A percentile compares a stretch with the other conserved stretches of the same genome.
Conservation (phyloP, 495 filamentous ascomycete genomes). For the Cercophora newfieldiana region DNA sequence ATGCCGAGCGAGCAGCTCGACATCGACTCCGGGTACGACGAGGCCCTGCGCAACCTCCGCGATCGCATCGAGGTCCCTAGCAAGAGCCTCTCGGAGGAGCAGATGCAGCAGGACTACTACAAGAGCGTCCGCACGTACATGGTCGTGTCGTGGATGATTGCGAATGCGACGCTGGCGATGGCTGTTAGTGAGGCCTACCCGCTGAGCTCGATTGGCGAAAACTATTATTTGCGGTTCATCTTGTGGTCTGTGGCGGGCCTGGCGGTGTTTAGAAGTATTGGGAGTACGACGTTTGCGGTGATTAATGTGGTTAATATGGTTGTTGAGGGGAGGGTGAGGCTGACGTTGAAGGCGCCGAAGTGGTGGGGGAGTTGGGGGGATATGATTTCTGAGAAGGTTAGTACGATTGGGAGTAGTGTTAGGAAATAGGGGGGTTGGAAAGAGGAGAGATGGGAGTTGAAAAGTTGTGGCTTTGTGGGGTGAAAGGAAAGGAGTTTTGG, state of each 20-base stretch:
- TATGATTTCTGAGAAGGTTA: constrained; percentile 30
- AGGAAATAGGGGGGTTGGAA: constrained; percentile 12
- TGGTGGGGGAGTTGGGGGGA: constrained; percentile 48
- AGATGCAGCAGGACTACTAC: constrained; percentile 98
- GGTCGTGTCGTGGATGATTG: constrained; percentile 93
- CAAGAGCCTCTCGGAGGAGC: constrained; percentile 63
- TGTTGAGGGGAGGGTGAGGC: constrained; percentile 79
- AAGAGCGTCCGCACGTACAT: constrained; percentile 97
- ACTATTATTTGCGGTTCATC: constrained; percentile 90
- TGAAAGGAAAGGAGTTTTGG: neutral
- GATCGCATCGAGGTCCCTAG: constrained; percentile 82
- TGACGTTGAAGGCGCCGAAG: constrained; percentile 51
- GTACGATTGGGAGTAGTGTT: constrained; percentile 25
- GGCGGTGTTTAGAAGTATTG: constrained; percentile 80
- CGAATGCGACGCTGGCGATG: constrained; percentile 92
- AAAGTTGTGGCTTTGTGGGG: neutral
- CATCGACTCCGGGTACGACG: constrained; percentile 97
- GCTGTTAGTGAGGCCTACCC: constrained; percentile 85
- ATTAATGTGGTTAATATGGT: constrained; percentile 80
- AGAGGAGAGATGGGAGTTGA: neutral
- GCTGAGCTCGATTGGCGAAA: constrained; percentile 64
- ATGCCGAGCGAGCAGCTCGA: constrained; percentile 98
- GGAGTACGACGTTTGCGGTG: constrained; percentile 76
- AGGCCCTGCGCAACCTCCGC: constrained; percentile 91
- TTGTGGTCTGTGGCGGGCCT: constrained; percentile 88